Evolutionary conservation across 2,329 filamentous ascomycete genomes (phyloP).

Genomic region (Graphiopsis chlorocephala): DNA sequence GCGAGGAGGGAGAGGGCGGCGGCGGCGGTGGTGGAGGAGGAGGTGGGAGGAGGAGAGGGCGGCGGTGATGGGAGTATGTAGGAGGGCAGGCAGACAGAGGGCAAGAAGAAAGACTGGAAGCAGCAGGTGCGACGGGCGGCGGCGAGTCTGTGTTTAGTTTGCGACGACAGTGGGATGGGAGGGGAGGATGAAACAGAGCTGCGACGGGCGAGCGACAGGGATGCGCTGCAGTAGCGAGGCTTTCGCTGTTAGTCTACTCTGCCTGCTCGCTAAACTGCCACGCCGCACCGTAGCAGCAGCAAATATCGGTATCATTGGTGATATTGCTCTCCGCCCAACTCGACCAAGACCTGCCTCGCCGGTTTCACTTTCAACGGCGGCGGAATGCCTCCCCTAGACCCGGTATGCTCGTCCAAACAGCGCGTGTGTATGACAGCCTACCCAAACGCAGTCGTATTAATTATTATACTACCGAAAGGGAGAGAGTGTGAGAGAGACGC

Average conservation of each 20-base stretch:
- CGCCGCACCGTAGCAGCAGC: not conserved
- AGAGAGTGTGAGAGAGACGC: not conserved
- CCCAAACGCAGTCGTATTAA: not conserved
- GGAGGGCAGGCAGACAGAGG: not conserved
- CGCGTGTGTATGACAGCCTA: not conserved
- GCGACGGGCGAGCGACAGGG: conserved; percentile 5
- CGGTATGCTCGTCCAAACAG: not conserved
- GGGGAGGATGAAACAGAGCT: not conserved
- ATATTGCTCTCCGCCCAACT: not conserved
- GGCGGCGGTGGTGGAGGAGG: conserved; percentile 5
- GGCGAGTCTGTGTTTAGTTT: not conserved
- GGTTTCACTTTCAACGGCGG: conserved; percentile 5
- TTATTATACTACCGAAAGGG: not conserved
- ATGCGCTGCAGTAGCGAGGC: not conserved
- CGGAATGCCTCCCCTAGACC: not conserved
- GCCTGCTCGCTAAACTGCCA: not conserved
- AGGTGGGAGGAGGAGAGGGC: not conserved
- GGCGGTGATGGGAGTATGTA: not conserved
- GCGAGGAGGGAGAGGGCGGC: not conserved
- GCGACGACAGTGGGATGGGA: conserved; percentile 8
- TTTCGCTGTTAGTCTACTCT: not conserved
- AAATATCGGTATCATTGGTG: not conserved
- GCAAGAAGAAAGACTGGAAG: not conserved
- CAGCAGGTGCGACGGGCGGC: not conserved
- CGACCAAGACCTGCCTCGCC: not conserved